Conservation (phyloP, 306 rosid genomes). For the Datisca glomerata region DNA sequence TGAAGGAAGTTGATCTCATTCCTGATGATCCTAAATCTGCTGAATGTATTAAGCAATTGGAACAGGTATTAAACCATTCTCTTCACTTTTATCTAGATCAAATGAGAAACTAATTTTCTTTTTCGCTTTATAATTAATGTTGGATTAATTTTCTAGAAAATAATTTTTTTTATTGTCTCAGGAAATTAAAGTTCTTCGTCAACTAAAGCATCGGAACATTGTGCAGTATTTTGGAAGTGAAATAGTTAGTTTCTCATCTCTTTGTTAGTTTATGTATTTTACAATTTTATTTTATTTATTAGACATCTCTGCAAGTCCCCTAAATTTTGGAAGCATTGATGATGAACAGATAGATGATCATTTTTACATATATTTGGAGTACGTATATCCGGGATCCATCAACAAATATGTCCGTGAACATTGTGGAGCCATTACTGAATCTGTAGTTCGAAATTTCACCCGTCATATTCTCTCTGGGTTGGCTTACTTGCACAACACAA, state of each 20-base stretch:
- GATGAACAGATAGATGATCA: constrained; percentile 53
- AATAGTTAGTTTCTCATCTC: constrained; percentile 35
- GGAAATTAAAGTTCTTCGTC: constrained; percentile 77
- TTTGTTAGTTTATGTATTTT: background rate
- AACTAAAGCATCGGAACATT: constrained; percentile 70
- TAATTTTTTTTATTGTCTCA: constrained; percentile 27
- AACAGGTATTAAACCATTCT: constrained; percentile 44
- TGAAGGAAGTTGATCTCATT: constrained; percentile 94
- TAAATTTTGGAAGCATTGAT: constrained; percentile 6
- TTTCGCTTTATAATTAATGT: background rate
- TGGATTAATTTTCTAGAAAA: too few species aligned
- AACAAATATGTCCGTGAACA: constrained; percentile 61
- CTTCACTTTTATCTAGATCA: background rate
- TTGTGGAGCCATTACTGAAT: constrained; percentile 66
- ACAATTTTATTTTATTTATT: constrained; percentile 1
- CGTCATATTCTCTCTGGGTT: constrained; percentile 75
- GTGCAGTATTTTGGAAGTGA: constrained; percentile 89
- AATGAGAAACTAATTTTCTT: background rate
- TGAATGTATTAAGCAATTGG: constrained; percentile 72
- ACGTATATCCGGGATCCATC: constrained; percentile 78
- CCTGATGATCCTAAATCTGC: constrained; percentile 85
- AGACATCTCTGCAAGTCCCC: constrained; percentile 1
- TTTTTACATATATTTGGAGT: constrained; percentile 85
- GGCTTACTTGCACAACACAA: constrained; percentile 63
- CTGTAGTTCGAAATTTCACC: constrained; percentile 77